Base-by-base conservation (phyloP, 106 monocot genomes). In the Allium cepa region DNA sequence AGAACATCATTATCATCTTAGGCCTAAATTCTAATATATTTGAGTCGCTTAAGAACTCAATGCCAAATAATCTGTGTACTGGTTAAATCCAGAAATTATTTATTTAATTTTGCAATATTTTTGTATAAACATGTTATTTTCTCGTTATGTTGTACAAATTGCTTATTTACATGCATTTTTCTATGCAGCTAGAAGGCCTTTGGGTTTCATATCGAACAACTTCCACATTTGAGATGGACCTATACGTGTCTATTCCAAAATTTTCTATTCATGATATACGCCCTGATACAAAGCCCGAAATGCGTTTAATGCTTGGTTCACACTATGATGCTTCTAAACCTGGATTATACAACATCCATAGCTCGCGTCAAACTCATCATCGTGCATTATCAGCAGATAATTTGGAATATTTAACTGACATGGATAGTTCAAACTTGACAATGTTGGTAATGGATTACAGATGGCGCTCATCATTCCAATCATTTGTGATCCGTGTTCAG, bases 271-370 rank as follows among this genome's bases (percentile, higher is more conserved):
- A 86, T 59, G 96, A 97, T 73, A 87, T 97, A 60, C 96, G 96
- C 56, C 70, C 92, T 64, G 82, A 92, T 77, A 88, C 88, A 57
- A 87, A 86, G 63, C 77, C 88, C 62, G 96, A 97, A 73, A 97
- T 97, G 96, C 88, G 83, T 3, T 61, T 97, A 60, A 97, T 97
- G 96, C 89, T 97, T 67, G 96, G 96, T 0, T 82, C 86, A 56
- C 77, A 81, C 64, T 66, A 73, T 66, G 88, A 97, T 79, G 80
- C 69, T 70, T 78, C 70, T 10, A 84, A 83, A 47, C 76, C 78
- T 49, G 64, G 57, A 49, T 57, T 56, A 76, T 66, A 7, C 17
- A 68, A 22, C 26, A 69, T 59, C 56, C 59, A 57, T 71, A 11
- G 46, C 47, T 79, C 71, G 15, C 15, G 56, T 66, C 69, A 12